phyloP scores from a whole-genome alignment of 768 basidiomycete genomes.

The Pulveroboletus sp. region DNA sequence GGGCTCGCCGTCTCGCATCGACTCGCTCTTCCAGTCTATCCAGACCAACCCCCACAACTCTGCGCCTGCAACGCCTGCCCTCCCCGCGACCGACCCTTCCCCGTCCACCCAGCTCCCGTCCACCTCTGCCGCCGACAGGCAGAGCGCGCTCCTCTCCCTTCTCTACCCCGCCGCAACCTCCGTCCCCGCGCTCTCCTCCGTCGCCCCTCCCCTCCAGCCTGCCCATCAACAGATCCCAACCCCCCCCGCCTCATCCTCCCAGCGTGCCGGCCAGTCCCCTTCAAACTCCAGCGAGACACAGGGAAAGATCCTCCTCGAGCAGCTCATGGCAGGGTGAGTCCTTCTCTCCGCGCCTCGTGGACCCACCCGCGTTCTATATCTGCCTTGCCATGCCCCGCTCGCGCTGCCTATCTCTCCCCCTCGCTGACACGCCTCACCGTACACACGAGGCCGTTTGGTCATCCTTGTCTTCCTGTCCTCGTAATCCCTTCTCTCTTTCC shows the following conservation, averaged over 20 bases:
- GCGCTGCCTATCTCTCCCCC: neutral
- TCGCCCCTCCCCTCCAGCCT: constrained; percentile 11
- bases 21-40: neutral
- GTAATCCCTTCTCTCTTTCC: constrained; percentile 8
- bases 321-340: constrained; percentile 76
- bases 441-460: constrained; percentile 21
- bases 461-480: constrained; percentile 20
- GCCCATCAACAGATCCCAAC: constrained; percentile 61
- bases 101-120: constrained; percentile 17
- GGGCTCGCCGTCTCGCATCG: neutral
- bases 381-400: neutral
- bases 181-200: constrained; percentile 15
- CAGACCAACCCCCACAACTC: constrained; percentile 25
- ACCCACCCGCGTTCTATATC: neutral
- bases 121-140: constrained; percentile 54
- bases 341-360: neutral
- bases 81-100: constrained; percentile 32
- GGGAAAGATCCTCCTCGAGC: constrained; percentile 72
- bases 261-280: constrained; percentile 52
- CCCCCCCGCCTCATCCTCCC: constrained; percentile 56
- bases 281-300: constrained; percentile 56
- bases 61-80: constrained; percentile 41
- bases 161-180: constrained; percentile 46
- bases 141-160: constrained; percentile 71
- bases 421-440: constrained; percentile 19